Evolutionary conservation across 2,329 filamentous ascomycete genomes (phyloP), one percentile per base, ranked within the genome.

Genomic region (Clarireedia monteithiana): DNA sequence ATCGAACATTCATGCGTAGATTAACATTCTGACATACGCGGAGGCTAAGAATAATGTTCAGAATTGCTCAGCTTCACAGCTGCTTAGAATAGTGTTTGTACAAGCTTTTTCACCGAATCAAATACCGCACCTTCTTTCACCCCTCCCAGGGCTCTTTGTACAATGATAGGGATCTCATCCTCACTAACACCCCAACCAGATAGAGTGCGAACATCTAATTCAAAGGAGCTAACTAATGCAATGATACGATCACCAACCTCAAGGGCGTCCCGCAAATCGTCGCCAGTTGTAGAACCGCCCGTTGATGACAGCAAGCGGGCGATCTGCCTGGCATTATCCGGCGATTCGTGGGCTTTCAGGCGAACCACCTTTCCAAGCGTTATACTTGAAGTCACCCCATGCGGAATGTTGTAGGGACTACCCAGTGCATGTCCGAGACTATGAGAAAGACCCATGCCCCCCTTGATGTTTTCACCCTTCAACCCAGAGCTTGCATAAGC

Each of bases 301-400:
- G 50, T 45, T 12, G 17, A 36, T 20, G 53, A 47, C 23, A 56
- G 17, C 6, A 51, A 23, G 14, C 53, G 20, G 17, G 53, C 48
- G 39, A 56, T 50, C 24, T 56, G 53, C 15, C 5, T 20, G 6
- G 36, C 48, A n/a, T 48, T 48, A 17, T 26, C 39, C 20, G n/a
- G 30, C 6, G 48, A 26, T 24, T 39, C 30, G 38, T 45, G 7
- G 7, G 47, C 53, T 39, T 56, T 56, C 38, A 56, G 47, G 27
- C 36, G n/a, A 4, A 56, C 48, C n/a, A 56, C 53, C 40, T 47
- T 50, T 20, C 48, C 53, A 9, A 56, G 26, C 27, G 53, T 56
- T 40, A 56, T 38, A 34, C 53, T 51, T 9, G 27, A 40, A 14
- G 53, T 56, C 12, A 56, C 39, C 7, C 53, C 53, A 23, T 56